phyloP scores from a whole-genome alignment of 495 filamentous ascomycete genomes.

The Penicillium riverlandense region DNA sequence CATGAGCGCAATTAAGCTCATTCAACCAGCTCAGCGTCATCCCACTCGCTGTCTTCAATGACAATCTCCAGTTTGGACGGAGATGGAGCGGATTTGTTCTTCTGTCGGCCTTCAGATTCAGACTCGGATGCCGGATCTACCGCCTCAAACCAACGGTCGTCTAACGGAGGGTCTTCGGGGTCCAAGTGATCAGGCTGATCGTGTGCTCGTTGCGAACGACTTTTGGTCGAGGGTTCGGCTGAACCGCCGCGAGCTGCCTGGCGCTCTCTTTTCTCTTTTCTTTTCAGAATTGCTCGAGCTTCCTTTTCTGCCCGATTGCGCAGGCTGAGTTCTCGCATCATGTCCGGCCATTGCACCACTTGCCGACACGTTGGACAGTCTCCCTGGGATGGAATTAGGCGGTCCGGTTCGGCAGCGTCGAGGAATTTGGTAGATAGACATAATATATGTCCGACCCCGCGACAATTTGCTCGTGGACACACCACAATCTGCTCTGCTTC shows the following conservation, averaged over 20 bases:
- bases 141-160: slow-evolving; percentile 28
- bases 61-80: slow-evolving; percentile 30
- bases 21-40: slow-evolving; percentile 42
- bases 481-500: slow-evolving; percentile 52
- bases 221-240: background rate
- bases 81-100: slow-evolving; percentile 4
- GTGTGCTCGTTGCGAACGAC: background rate
- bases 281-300: slow-evolving; percentile 56
- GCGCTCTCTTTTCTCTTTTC: slow-evolving; percentile 25
- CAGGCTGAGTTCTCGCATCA: slow-evolving; percentile 76
- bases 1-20: slow-evolving; percentile 15
- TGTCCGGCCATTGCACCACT: slow-evolving; percentile 60
- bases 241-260: slow-evolving; percentile 4
- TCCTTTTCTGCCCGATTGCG: slow-evolving; percentile 60
- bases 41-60: slow-evolving; percentile 59
- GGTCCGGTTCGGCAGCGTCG: slow-evolving; percentile 25
- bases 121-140: slow-evolving; percentile 31
- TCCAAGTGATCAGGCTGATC: slow-evolving; percentile 8
- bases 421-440: slow-evolving; percentile 71
- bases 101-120: slow-evolving; percentile 9
- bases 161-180: slow-evolving; percentile 26
- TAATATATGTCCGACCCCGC: slow-evolving; percentile 60
- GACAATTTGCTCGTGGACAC: slow-evolving; percentile 62
- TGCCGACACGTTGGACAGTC: slow-evolving; percentile 64
- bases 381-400: slow-evolving; percentile 61